These are phyloP conservation scores for Xylaria telfairii DNA, from an alignment of 495 filamentous ascomycete genomes.

Conservation along the genomic window DNA sequence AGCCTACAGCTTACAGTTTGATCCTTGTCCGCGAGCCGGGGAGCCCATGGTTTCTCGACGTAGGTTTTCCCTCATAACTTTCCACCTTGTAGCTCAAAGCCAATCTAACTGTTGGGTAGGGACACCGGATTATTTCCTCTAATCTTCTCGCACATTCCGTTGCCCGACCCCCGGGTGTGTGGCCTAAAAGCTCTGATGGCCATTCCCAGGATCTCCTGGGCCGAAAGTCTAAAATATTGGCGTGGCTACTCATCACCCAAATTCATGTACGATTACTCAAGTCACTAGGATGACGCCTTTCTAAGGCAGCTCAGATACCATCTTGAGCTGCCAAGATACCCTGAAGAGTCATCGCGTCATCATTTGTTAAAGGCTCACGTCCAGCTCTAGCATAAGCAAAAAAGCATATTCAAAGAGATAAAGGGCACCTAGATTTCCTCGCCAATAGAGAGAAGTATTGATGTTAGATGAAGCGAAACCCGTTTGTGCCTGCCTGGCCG, in stretches of 20 bases:
- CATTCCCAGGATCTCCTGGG: background rate
- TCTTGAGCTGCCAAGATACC: slow-evolving; percentile 24
- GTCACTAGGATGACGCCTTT: slow-evolving; percentile 29
- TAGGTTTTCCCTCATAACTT: slow-evolving; percentile 44
- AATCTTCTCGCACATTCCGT: slow-evolving; percentile 39
- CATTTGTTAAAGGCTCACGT: slow-evolving; percentile 12
- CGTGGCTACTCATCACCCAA: slow-evolving; percentile 18
- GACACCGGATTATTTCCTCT: slow-evolving; percentile 98
- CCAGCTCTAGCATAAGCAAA: slow-evolving; percentile 3
- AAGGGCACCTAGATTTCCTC: slow-evolving; percentile 27
- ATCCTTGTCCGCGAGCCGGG: slow-evolving; percentile 94
- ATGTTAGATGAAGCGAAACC: slow-evolving; percentile 19
- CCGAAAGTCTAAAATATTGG: slow-evolving; percentile 5
- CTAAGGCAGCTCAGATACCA: slow-evolving; percentile 21
- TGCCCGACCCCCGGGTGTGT: slow-evolving; percentile 26
- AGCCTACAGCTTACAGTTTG: slow-evolving; percentile 88
- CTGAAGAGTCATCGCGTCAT: slow-evolving; percentile 14
- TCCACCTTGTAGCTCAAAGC: slow-evolving; percentile 25
- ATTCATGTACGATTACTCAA: slow-evolving; percentile 38
- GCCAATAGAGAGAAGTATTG: slow-evolving; percentile 27
- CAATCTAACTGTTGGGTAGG: slow-evolving; percentile 48
- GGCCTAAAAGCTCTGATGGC: slow-evolving; percentile 32
- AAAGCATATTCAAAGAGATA: slow-evolving; percentile 23
- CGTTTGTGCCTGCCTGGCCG: background rate
- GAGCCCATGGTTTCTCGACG: slow-evolving; percentile 98